Percentiles rank a stretch among this genome's conserved stretches.
phyloP scores from a whole-genome alignment of 2,329 filamentous ascomycete species.

The Scedosporium dehoogii region DNA sequence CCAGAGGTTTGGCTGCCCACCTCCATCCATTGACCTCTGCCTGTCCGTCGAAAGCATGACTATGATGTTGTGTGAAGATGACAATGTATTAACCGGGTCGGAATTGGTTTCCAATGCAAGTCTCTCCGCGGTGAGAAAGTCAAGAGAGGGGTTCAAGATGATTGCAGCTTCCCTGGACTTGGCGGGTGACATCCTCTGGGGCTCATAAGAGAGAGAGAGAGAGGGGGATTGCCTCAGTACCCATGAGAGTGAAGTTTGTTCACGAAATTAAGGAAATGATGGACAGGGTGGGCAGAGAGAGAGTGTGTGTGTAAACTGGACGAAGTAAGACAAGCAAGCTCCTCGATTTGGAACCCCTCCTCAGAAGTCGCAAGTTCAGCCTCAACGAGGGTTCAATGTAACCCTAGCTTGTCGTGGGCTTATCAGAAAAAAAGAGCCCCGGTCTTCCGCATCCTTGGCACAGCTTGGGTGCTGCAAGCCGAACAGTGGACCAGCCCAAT shows the following conservation, averaged over 20 bases:
- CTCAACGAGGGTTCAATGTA: too few species aligned
- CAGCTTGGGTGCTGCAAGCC: background rate
- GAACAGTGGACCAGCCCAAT: background rate
- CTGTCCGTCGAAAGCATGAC: background rate
- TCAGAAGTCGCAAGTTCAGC: too few species aligned
- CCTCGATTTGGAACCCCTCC: too few species aligned
- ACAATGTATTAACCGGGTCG: background rate
- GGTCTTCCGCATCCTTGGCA: background rate
- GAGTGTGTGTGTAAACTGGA: background rate
- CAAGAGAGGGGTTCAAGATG: background rate
- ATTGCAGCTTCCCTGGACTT: background rate
- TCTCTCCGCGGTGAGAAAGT: background rate
- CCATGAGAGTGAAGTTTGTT: background rate
- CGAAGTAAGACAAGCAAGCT: too few species aligned
- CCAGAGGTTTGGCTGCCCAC: too few species aligned
- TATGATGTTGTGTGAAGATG: background rate
- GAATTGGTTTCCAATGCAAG: background rate
- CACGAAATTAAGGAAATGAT: background rate
- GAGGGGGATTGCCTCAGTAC: background rate
- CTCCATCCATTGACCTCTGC: too few species aligned
- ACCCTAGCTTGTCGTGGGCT: too few species aligned
- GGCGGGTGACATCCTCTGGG: background rate
- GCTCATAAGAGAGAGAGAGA: background rate
- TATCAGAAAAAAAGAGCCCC: background rate
- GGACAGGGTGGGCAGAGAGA: background rate